Evolutionary conservation across 495 filamentous ascomycete species (phyloP).

Genomic region (Aspergillus campestris): DNA sequence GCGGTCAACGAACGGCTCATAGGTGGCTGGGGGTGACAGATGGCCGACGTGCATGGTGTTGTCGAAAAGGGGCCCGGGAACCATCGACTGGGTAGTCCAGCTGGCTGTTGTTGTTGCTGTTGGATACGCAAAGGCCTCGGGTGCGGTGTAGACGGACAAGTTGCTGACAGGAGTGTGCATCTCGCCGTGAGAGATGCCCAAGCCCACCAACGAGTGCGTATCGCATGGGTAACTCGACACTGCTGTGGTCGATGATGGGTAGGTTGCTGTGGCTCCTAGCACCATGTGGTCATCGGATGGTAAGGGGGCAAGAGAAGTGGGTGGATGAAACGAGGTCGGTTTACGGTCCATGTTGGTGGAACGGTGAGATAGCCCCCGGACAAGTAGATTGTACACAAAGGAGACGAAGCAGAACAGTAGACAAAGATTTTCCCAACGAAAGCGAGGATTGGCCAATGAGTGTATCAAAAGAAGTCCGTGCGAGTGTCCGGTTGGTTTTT

Average conservation of each 20-base stretch:
- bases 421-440: too few relatives aligned
- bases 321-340: constrained; percentile 5
- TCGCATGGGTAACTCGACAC: constrained; percentile 7
- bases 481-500: too few relatives aligned
- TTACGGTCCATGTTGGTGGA: constrained; percentile 10
- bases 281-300: constrained; percentile 2
- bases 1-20: constrained; percentile 12
- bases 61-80: constrained; percentile 9
- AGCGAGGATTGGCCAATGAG: too few relatives aligned
- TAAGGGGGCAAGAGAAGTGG: constrained; percentile 3
- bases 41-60: constrained; percentile 12
- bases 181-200: constrained; percentile 28
- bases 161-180: constrained; percentile 12
- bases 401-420: neutral
- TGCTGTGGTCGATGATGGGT: constrained; percentile 15
- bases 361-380: neutral
- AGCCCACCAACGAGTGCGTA: constrained; percentile 11
- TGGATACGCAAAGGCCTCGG: constrained; percentile 6
- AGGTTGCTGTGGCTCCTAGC: constrained; percentile 10
- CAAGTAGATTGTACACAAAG: neutral
- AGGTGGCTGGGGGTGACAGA: constrained; percentile 11
- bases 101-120: constrained; percentile 6
- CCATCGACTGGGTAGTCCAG: constrained; percentile 14
- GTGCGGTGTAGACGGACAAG: constrained; percentile 5
- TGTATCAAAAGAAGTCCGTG: too few relatives aligned